Evolutionary conservation across 768 basidiomycete species (phyloP).

Genomic region (Gymnopilus junonius): DNA sequence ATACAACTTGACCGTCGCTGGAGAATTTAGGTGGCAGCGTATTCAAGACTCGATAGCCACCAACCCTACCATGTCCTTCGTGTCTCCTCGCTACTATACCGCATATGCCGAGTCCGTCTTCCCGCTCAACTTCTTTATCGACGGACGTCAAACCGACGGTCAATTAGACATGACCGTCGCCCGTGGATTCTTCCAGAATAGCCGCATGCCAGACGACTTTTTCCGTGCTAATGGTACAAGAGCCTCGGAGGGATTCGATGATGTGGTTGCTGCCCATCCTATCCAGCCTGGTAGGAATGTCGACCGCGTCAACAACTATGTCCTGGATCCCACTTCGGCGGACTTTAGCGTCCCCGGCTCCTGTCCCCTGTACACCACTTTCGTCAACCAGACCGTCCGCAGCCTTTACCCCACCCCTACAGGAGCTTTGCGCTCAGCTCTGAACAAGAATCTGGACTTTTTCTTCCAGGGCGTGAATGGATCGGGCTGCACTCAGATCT

Average conservation of each 20-base stretch:
- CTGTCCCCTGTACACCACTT: slow-evolving; percentile 26
- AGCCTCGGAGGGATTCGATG: slow-evolving; percentile 13
- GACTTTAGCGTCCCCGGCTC: slow-evolving; percentile 15
- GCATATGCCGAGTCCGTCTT: slow-evolving; percentile 28
- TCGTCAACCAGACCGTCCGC: slow-evolving; percentile 23
- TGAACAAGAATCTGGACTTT: slow-evolving; percentile 22
- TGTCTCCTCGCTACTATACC: slow-evolving; percentile 29
- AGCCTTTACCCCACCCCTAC: slow-evolving; percentile 25
- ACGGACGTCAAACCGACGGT: slow-evolving; percentile 25
- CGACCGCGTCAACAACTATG: slow-evolving; percentile 22
- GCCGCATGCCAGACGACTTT: slow-evolving; percentile 22
- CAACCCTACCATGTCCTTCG: slow-evolving; percentile 27
- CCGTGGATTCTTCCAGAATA: slow-evolving; percentile 30
- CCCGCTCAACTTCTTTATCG: slow-evolving; percentile 28
- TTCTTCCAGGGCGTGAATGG: slow-evolving; percentile 15
- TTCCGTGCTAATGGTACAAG: slow-evolving; percentile 20
- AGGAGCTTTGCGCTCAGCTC: slow-evolving; percentile 18
- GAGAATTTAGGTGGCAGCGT: slow-evolving; percentile 24
- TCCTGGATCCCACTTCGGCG: slow-evolving; percentile 22
- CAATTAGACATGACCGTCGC: slow-evolving; percentile 25
- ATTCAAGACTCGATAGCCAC: slow-evolving; percentile 31
- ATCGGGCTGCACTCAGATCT: slow-evolving; percentile 20
- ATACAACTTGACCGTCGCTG: slow-evolving; percentile 30
- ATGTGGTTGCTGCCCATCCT: slow-evolving; percentile 15
- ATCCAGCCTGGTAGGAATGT: slow-evolving; percentile 25